These are phyloP conservation scores for Boletus sp. DNA, from an alignment of 768 basidiomycete genomes.

Conservation along the genomic window DNA sequence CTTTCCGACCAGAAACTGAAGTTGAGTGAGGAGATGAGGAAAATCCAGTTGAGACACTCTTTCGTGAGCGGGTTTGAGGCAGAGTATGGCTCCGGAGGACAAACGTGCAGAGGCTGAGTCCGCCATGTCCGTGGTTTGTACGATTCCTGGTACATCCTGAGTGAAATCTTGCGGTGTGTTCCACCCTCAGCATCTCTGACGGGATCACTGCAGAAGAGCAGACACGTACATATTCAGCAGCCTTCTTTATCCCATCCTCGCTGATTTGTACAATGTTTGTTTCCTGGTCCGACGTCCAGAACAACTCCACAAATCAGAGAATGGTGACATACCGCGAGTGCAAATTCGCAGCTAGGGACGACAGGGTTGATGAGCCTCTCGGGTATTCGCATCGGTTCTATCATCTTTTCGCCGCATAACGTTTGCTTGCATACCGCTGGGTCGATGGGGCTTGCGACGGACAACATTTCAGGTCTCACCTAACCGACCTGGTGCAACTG, in stretches of 20 bases:
- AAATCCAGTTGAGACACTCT: conserved; percentile 78
- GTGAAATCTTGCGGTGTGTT: conserved; percentile 52
- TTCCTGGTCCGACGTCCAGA: conserved; percentile 39
- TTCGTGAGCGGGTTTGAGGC: conserved; percentile 52
- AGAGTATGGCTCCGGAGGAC: conserved; percentile 64
- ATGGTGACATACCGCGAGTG: conserved; percentile 46
- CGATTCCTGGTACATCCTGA: conserved; percentile 54
- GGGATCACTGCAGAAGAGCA: conserved; percentile 2
- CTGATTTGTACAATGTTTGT: conserved; percentile 61
- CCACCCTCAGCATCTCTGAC: conserved; percentile 4
- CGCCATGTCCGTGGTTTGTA: conserved; percentile 85
- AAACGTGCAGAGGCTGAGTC: conserved; percentile 62
- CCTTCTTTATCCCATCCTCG: conserved; percentile 56
- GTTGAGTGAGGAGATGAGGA: conserved; percentile 81
- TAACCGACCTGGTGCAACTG: background rate
- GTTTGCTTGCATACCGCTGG: background rate
- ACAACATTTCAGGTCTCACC: conserved; percentile 14
- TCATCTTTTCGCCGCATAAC: background rate
- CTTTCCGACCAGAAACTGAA: conserved; percentile 88
- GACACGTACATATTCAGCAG: conserved; percentile 60
- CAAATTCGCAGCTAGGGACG: conserved; percentile 53
- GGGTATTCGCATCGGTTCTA: background rate
- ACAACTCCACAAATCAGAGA: background rate
- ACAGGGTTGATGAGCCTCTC: conserved; percentile 51
- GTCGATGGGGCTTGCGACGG: conserved; percentile 10